Conservation (phyloP, 768 basidiomycete species). For the Clitopilus hobsonii region DNA sequence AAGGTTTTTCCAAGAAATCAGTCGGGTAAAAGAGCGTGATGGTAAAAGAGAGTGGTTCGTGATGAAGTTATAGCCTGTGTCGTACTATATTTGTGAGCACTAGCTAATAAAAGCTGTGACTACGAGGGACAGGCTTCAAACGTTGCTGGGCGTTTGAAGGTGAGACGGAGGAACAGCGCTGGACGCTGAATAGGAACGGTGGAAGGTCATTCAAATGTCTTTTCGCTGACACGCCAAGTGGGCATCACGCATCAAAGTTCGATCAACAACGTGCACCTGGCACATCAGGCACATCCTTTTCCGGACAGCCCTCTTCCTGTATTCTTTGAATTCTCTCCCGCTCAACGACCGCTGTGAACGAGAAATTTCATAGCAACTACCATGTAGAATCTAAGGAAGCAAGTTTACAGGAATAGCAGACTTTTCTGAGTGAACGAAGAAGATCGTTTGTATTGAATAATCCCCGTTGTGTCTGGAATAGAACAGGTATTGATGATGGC, state of each 20-base stretch:
- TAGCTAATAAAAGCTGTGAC: background rate
- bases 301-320: background rate
- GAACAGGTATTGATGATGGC: background rate
- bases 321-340: background rate
- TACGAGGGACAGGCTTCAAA: background rate
- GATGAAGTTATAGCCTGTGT: conserved; percentile 1
- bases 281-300: background rate
- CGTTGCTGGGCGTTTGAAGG: background rate
- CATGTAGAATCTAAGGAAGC: background rate
- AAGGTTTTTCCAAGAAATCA: background rate
- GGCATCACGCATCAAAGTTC: background rate
- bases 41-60: conserved; percentile 4
- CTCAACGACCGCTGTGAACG: background rate
- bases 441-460: no score
- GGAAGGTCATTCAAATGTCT: background rate
- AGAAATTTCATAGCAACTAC: background rate
- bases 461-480: background rate
- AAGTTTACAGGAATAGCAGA: background rate
- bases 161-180: background rate
- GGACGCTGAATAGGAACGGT: background rate
- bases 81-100: background rate
- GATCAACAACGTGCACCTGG: background rate
- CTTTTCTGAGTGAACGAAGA: no score
- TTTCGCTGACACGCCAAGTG: background rate
- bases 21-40: conserved; percentile 12